phyloP scores from a whole-genome alignment of 257 asterid genomes.

The Petrea volubilis region DNA sequence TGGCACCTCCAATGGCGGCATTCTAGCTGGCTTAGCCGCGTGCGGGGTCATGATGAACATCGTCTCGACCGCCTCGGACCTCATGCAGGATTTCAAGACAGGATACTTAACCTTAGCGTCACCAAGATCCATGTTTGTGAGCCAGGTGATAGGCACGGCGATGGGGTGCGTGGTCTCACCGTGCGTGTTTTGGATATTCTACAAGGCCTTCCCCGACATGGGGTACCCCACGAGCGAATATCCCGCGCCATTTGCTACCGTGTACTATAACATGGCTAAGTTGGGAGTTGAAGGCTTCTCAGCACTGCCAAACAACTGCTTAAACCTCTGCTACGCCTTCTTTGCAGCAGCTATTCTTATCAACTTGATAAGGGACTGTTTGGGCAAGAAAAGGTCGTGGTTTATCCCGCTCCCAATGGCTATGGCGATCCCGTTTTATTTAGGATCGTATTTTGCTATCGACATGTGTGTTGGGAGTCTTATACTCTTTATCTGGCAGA shows the following conservation, averaged over 20 bases:
- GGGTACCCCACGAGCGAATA: conserved; percentile 50
- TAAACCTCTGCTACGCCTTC: conserved; percentile 54
- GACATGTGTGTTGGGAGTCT: conserved; percentile 76
- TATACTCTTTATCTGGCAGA: conserved; percentile 60
- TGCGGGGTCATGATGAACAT: conserved; percentile 74
- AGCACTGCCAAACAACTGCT: conserved; percentile 56
- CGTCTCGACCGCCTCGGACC: conserved; percentile 62
- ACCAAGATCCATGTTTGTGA: conserved; percentile 66
- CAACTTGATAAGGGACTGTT: conserved; percentile 47
- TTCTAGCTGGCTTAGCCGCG: conserved; percentile 64
- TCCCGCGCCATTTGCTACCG: conserved; percentile 58
- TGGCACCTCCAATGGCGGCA: conserved; percentile 53
- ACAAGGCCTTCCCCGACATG: conserved; percentile 51
- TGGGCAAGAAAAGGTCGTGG: conserved; percentile 46
- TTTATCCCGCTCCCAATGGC: conserved; percentile 76
- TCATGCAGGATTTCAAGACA: conserved; percentile 67
- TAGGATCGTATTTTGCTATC: conserved; percentile 59
- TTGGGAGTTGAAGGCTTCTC: conserved; percentile 74
- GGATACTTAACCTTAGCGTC: conserved; percentile 70
- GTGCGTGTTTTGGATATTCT: conserved; percentile 66
- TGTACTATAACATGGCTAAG: conserved; percentile 59
- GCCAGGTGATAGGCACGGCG: conserved; percentile 75
- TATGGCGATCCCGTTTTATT: conserved; percentile 71
- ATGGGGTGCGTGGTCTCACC: conserved; percentile 67
- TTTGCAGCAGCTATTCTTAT: conserved; percentile 55